phyloP scores from a whole-genome alignment of 208 protist species.

The Phytomonas sp. region DNA sequence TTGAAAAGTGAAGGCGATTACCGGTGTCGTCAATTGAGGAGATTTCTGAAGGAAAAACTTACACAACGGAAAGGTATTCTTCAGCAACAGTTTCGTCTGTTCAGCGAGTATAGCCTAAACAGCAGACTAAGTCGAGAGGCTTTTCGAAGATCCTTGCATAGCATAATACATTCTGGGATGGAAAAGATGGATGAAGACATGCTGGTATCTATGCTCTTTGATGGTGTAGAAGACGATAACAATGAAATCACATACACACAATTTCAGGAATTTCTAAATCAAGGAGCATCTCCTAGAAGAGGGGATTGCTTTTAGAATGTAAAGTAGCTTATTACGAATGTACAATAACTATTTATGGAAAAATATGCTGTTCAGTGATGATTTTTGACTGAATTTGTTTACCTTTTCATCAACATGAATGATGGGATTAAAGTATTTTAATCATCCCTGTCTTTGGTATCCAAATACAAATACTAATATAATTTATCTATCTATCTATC shows the following conservation, averaged over 20 bases:
- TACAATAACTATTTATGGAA: slow-evolving; percentile 1
- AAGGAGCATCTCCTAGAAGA: slow-evolving; percentile 1
- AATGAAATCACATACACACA: slow-evolving; percentile 81
- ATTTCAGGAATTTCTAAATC: slow-evolving; percentile 77
- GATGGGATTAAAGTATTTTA: not conserved
- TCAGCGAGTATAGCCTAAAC: slow-evolving; percentile 62
- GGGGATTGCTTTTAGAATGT: slow-evolving; percentile 1
- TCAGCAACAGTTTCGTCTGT: slow-evolving; percentile 75
- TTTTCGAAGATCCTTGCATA: slow-evolving; percentile 67
- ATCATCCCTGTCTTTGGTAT: not conserved
- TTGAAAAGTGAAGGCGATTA: not conserved
- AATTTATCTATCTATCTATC: not conserved
- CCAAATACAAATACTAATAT: not conserved
- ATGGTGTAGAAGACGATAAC: slow-evolving; percentile 67
- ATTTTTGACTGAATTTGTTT: slow-evolving; percentile 5
- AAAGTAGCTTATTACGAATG: not conserved
- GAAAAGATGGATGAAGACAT: slow-evolving; percentile 63
- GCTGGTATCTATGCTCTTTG: slow-evolving; percentile 79
- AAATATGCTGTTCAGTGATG: not conserved
- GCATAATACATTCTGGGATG: slow-evolving; percentile 82
- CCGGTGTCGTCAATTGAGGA: slow-evolving; percentile 32
- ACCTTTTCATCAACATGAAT: not conserved
- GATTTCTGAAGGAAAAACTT: slow-evolving; percentile 69
- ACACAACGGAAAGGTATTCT: slow-evolving; percentile 66
- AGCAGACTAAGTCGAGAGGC: slow-evolving; percentile 57